Conservation (phyloP, 1,284 basidiomycete species). For the Ganoderma boninense region DNA sequence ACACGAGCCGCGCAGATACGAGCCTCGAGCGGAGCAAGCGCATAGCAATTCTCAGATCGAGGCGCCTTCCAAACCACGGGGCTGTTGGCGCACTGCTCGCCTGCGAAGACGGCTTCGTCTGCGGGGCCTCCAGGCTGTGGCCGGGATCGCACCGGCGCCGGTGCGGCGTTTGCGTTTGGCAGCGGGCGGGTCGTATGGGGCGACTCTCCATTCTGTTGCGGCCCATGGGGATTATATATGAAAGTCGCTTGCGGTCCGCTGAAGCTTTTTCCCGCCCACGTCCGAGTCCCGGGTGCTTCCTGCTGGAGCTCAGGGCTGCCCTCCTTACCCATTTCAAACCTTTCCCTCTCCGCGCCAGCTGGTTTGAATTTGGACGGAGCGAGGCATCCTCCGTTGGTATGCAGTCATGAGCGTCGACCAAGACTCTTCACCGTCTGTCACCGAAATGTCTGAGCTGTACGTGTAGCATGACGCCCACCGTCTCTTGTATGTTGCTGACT, state of each 20-base stretch:
- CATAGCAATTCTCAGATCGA: neutral
- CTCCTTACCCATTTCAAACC: neutral
- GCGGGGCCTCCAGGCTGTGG: neutral
- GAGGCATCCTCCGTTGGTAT: neutral
- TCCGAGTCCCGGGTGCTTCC: neutral
- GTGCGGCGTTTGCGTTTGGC: neutral
- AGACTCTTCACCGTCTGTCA: neutral
- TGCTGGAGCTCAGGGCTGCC: neutral
- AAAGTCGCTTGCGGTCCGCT: neutral
- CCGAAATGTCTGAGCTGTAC: neutral
- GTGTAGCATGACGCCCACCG: neutral
- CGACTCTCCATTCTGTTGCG: neutral
- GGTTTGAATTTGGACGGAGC: neutral
- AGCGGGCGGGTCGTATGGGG: neutral
- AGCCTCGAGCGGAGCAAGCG: neutral
- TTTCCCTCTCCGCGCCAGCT: neutral
- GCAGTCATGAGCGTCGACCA: neutral
- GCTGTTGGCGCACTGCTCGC: neutral
- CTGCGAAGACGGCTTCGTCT: neutral
- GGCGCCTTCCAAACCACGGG: neutral
- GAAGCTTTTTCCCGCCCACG: neutral
- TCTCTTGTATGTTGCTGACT: neutral
- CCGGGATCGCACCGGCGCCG: neutral
- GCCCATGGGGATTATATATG: conserved; percentile 2
- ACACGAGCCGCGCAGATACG: neutral